Evolutionary conservation across 257 asterid genomes (phyloP).

Genomic region (Handroanthus guayacan): DNA sequence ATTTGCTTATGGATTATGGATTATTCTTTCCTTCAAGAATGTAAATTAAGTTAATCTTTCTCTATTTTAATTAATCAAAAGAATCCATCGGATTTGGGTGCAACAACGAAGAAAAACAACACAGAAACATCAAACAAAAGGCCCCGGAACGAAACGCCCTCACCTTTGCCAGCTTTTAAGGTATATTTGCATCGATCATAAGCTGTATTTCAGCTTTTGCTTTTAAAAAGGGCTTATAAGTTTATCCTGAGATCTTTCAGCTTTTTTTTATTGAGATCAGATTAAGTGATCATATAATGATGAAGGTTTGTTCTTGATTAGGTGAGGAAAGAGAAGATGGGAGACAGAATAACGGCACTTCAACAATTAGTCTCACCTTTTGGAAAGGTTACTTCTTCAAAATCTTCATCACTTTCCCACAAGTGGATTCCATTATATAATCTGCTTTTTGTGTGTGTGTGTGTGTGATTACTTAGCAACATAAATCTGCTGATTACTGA

Average conservation of each 20-base stretch:
- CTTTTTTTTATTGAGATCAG: slow-evolving; percentile 29
- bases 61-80: slow-evolving; percentile 6
- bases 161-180: slow-evolving; percentile 84
- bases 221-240: slow-evolving; percentile 22
- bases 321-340: slow-evolving; percentile 98
- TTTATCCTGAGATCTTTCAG: slow-evolving; percentile 11
- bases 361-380: slow-evolving; percentile 97
- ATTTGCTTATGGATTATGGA: background rate
- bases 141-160: slow-evolving; percentile 61
- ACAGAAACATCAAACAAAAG: slow-evolving; percentile 64
- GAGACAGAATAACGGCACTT: slow-evolving; percentile 96
- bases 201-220: slow-evolving; percentile 5
- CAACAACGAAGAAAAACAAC: slow-evolving; percentile 48
- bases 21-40: background rate
- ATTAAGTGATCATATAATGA: slow-evolving; percentile 28
- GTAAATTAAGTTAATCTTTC: background rate
- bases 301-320: slow-evolving; percentile 44
- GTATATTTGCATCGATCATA: slow-evolving; percentile 37
- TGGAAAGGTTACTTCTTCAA: slow-evolving; percentile 73
- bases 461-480: background rate
- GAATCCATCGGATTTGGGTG: slow-evolving; percentile 42
- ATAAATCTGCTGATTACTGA: background rate
- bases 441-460: background rate
- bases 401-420: slow-evolving; percentile 41
- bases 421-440: slow-evolving; percentile 34